phyloP scores from a whole-genome alignment of 169 alveolate genomes.

The Cryptosporidium sp. region DNA sequence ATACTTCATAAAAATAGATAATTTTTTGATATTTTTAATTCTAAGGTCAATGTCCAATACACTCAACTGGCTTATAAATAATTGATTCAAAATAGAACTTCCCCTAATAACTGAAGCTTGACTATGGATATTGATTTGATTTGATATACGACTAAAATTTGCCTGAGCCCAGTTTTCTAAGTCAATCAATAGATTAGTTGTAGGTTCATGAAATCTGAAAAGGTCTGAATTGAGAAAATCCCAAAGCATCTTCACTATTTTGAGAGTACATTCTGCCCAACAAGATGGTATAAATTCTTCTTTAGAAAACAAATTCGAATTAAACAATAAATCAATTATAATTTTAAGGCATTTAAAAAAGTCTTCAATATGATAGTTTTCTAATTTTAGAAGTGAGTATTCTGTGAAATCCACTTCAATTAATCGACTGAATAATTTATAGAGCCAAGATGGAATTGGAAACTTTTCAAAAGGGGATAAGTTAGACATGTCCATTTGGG shows the following conservation, averaged over 20 bases:
- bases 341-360: constrained; percentile 17
- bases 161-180: constrained; percentile 45
- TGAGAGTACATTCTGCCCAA: constrained; percentile 16
- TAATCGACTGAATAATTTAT: constrained; percentile 17
- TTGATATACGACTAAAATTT: constrained; percentile 8
- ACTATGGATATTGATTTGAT: neutral
- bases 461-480: constrained; percentile 48
- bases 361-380: constrained; percentile 28
- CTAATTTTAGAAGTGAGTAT: neutral
- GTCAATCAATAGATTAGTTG: neutral
- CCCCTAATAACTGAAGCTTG: constrained; percentile 11
- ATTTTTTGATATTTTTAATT: constrained; percentile 37
- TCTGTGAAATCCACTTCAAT: neutral
- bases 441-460: constrained; percentile 64
- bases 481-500: neutral
- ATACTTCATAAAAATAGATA: constrained; percentile 45
- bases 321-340: constrained; percentile 25
- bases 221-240: neutral
- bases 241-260: constrained; percentile 35
- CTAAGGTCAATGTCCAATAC: constrained; percentile 9
- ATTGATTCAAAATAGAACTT: constrained; percentile 32
- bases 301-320: constrained; percentile 2
- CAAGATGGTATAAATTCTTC: constrained; percentile 7
- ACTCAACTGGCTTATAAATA: constrained; percentile 53
- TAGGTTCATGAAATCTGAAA: constrained; percentile 36